Evolutionary conservation across 2,329 filamentous ascomycete genomes (phyloP), one percentile per base, ranked within the genome.

Genomic region (Clathrospora elynae): DNA sequence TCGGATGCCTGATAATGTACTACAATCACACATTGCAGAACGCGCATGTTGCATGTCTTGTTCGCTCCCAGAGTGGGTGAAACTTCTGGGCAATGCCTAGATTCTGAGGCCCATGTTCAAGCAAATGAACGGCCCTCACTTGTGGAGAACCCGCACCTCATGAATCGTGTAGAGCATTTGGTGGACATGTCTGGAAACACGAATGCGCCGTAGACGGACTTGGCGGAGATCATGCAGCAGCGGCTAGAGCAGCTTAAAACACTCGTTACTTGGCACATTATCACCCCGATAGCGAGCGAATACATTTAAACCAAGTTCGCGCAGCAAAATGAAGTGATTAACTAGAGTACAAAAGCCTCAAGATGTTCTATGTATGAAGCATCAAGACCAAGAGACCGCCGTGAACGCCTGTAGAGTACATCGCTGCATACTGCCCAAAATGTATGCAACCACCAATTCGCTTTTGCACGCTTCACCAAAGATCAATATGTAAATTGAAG

Each of bases 341-440:
- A 35, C 41, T 62, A 62, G 42, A 61, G 45, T 67, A 66, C 60
- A 66, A 26, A 34, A 41, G 41, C 44, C 45, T 42, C 46, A 53
- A 54, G 30, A 42, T 45, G 40, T 41, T 50, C 47, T 31, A 38
- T 40, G 46, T 54, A 51, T 46, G 49, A 40, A 46, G 36, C 39
- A 53, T 34, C 42, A 55, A 49, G 46, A 49, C 46, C 45, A 30
- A 24, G 35, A 43, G 43, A 53, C 46, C 51, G 46, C 46, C 55
- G 32, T 49, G 23, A 66, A 66, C 63, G 63, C 63, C 63, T 42
- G 39, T 64, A 61, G 48, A 59, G 44, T 61, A 60, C 61, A 64
- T 51, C 49, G 30, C 42, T 44, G 40, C 49, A 51, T 45, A 57
- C 47, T 47, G 32, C 46, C 43, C 41, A 46, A 23, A 46, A 40